A percentile compares a stretch with the other conserved stretches of the same genome.
Evolutionary conservation across 2,329 filamentous ascomycete species (phyloP).

Genomic region (Pezicula rhizophila): DNA sequence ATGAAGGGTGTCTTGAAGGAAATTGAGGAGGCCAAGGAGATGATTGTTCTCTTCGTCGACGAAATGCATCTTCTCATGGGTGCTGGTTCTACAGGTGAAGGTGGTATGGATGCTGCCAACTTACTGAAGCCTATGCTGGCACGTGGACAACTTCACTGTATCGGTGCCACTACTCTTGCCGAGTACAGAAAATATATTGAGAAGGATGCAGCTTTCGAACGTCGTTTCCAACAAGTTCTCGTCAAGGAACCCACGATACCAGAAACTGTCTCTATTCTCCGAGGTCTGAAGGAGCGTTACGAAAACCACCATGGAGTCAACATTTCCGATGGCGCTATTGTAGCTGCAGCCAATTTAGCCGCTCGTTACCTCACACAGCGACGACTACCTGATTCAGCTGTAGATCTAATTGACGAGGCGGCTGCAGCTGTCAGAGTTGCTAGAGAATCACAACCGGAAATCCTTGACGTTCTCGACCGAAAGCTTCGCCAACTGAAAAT

Average conservation of each 20-base stretch:
- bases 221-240: constrained; percentile 95
- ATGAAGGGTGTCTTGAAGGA: constrained; percentile 99
- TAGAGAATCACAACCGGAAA: constrained; percentile 91
- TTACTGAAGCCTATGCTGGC: constrained; percentile 97
- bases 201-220: constrained; percentile 96
- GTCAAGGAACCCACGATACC: constrained; percentile 87
- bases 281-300: constrained; percentile 95
- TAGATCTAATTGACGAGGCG: constrained; percentile 93
- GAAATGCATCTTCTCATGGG: constrained; percentile 99
- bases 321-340: constrained; percentile 89
- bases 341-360: constrained; percentile 84
- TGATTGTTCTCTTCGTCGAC: constrained; percentile 96
- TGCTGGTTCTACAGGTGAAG: constrained; percentile 87
- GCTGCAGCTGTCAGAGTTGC: constrained; percentile 94
- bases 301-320: constrained; percentile 97
- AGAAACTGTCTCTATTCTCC: constrained; percentile 96
- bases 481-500: constrained; percentile 88
- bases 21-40: constrained; percentile 89
- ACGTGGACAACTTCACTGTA: constrained; percentile 93
- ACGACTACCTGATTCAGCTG: constrained; percentile 89
- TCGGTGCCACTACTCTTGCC: constrained; percentile 88
- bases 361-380: constrained; percentile 88
- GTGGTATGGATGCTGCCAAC: constrained; percentile 98
- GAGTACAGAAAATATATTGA: constrained; percentile 99
- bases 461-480: constrained; percentile 89